These are phyloP conservation scores for Pseudocercospora fuligena DNA, from an alignment of 2,329 filamentous ascomycete genomes.

Conservation along the genomic window DNA sequence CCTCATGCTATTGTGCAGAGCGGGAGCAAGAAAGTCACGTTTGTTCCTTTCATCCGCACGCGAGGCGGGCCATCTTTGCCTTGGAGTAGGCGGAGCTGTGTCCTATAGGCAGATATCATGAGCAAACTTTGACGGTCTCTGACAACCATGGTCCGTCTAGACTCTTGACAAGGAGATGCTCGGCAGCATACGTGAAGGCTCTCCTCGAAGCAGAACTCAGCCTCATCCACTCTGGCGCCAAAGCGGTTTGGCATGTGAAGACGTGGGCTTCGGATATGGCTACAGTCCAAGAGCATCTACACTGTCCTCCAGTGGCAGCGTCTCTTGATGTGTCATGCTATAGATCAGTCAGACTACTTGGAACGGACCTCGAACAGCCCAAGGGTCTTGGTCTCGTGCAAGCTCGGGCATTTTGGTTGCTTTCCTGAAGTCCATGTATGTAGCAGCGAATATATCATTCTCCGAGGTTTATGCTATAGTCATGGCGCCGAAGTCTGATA, in stretches of 20 bases:
- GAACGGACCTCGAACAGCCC: background rate
- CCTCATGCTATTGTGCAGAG: too few relatives aligned
- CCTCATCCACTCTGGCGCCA: background rate
- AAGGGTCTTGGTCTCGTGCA: background rate
- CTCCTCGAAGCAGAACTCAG: background rate
- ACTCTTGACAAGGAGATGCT: background rate
- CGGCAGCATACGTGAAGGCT: background rate
- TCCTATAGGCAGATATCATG: background rate
- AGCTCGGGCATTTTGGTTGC: slow-evolving; percentile 1
- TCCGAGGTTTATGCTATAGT: background rate
- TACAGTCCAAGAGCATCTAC: too few relatives aligned
- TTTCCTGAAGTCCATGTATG: background rate
- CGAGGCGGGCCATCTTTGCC: background rate
- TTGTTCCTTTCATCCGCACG: background rate
- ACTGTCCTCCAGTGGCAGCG: too few relatives aligned
- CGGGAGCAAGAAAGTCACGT: too few relatives aligned
- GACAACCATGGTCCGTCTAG: background rate
- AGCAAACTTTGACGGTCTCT: background rate
- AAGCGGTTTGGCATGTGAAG: background rate
- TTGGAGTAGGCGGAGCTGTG: background rate
- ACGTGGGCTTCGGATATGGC: background rate
- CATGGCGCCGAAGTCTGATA: background rate
- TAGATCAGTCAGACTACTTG: background rate
- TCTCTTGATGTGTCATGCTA: too few relatives aligned
- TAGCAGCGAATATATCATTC: background rate